These are phyloP conservation scores for Rhizopogon vesiculosus DNA, from an alignment of 768 basidiomycete genomes.

Conservation along the genomic window DNA sequence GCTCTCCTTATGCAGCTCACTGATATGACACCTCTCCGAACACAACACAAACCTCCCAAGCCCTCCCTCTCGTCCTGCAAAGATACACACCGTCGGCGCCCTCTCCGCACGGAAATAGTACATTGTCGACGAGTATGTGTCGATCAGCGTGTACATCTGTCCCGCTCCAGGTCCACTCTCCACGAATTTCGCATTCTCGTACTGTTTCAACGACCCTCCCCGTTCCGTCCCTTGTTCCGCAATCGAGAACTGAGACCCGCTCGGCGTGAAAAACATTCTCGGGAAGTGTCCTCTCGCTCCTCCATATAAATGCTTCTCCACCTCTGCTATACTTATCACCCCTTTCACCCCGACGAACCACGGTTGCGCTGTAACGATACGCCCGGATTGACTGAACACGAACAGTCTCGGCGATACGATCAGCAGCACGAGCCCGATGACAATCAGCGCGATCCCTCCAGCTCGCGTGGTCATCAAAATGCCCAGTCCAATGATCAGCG, in stretches of 20 bases:
- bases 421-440: conserved; percentile 1
- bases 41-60: conserved; percentile 18
- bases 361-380: conserved; percentile 10
- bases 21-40: conserved; percentile 12
- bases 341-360: conserved; percentile 20
- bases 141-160: conserved; percentile 12
- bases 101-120: conserved; percentile 14
- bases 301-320: conserved; percentile 10
- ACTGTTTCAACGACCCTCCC: conserved; percentile 6
- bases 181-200: neutral
- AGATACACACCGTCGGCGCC: conserved; percentile 17
- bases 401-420: conserved; percentile 2
- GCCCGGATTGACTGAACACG: conserved; percentile 12
- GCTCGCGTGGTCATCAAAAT: neutral
- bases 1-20: conserved; percentile 16
- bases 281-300: conserved; percentile 4
- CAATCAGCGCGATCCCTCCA: conserved; percentile 1
- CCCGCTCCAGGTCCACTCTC: neutral
- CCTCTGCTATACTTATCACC: conserved; percentile 6
- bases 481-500: conserved; percentile 3
- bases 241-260: conserved; percentile 10
- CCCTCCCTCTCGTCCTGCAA: conserved; percentile 16
- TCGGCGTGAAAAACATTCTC: conserved; percentile 9
- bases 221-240: neutral
- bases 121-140: conserved; percentile 10